Evolutionary conservation across 768 basidiomycete species (phyloP).

Genomic region (Boletellus ananas): DNA sequence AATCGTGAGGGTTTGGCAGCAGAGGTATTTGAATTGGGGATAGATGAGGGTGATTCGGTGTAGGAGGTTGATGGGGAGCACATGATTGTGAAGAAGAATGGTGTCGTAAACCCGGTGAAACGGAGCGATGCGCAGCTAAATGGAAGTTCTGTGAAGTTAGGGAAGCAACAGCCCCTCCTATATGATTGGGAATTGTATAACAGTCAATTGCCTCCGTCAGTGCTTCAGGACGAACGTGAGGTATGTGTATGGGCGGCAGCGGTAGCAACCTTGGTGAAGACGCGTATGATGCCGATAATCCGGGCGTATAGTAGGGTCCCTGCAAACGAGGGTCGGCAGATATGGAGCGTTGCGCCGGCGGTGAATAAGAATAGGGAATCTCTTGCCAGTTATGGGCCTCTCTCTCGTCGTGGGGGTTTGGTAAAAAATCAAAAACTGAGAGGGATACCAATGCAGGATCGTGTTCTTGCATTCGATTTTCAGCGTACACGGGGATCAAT

Average conservation of each 20-base stretch:
- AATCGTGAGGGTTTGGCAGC: constrained; percentile 29
- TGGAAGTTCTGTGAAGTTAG: constrained; percentile 59
- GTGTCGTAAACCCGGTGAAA: constrained; percentile 58
- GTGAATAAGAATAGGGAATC: constrained; percentile 29
- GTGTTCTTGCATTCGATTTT: constrained; percentile 6
- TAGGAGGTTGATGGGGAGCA: constrained; percentile 1
- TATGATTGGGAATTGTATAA: constrained; percentile 45
- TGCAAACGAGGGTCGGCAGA: constrained; percentile 44
- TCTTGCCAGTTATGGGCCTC: constrained; percentile 18
- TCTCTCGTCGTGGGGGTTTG: constrained; percentile 6
- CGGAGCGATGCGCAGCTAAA: constrained; percentile 54
- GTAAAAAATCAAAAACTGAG: constrained; percentile 1
- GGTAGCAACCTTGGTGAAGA: constrained; percentile 24
- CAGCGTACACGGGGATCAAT: constrained; percentile 8
- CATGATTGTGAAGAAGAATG: constrained; percentile 37
- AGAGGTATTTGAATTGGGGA: constrained; percentile 22
- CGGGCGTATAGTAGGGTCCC: constrained; percentile 32
- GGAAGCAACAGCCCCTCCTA: constrained; percentile 58
- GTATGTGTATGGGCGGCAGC: constrained; percentile 28
- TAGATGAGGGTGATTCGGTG: constrained; percentile 13
- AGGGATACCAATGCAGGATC: constrained; percentile 8
- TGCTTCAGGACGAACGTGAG: constrained; percentile 14
- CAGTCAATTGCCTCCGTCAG: constrained; percentile 13
- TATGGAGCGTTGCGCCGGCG: constrained; percentile 45
- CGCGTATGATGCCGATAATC: constrained; percentile 31